phyloP scores from a whole-genome alignment of 139 green algal genomes.

The Chlamydomonas schloesseri region DNA sequence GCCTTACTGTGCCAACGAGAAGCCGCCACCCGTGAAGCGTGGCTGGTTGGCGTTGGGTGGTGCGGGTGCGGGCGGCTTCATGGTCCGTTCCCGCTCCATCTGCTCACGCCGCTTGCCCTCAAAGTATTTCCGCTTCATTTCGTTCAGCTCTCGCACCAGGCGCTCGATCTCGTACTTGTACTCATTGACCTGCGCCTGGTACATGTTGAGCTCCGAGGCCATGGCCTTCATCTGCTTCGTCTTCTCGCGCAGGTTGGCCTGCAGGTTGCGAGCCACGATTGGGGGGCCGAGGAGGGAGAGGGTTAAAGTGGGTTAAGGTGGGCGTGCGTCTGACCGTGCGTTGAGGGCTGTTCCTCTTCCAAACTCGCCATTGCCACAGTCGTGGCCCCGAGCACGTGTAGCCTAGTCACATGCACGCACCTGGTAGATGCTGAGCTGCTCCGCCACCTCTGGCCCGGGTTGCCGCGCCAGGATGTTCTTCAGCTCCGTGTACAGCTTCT shows the following conservation, averaged over 20 bases:
- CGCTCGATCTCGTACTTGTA: slow-evolving; percentile 95
- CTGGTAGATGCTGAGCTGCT: slow-evolving; percentile 90
- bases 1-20: slow-evolving; percentile 56
- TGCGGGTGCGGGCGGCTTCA: slow-evolving; percentile 40
- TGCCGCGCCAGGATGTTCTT: slow-evolving; percentile 91
- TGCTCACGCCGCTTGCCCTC: slow-evolving; percentile 81
- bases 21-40: slow-evolving; percentile 68
- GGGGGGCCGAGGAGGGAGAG: no score
- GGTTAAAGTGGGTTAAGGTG: no score
- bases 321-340: no score
- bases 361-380: no score
- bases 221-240: slow-evolving; percentile 95
- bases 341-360: no score
- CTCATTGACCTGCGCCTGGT: slow-evolving; percentile 89
- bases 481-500: slow-evolving; percentile 94
- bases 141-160: slow-evolving; percentile 79
- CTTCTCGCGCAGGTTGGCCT: slow-evolving; percentile 90
- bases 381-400: no score
- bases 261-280: no score
- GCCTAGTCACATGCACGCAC: no score
- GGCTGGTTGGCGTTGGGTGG: slow-evolving; percentile 47
- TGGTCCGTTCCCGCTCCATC: slow-evolving; percentile 62
- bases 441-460: slow-evolving; percentile 86
- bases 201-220: slow-evolving; percentile 94
- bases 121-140: slow-evolving; percentile 90